These are phyloP conservation scores for Penicillium brasilianum DNA, from an alignment of 2,329 filamentous ascomycete species.

Conservation along the genomic window DNA sequence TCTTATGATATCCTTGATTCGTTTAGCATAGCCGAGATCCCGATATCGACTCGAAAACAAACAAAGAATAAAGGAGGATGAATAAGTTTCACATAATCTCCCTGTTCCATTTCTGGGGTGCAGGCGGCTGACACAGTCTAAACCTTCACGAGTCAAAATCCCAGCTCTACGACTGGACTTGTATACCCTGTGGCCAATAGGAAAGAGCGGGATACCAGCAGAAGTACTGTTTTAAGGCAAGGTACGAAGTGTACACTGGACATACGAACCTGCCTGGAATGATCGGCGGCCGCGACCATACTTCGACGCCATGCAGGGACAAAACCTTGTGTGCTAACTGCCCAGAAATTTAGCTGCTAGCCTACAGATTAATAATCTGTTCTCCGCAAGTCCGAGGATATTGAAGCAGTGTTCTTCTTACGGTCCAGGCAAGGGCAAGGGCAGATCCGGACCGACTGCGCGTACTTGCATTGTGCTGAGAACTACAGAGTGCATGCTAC, in stretches of 20 bases:
- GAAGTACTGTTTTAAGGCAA: not conserved
- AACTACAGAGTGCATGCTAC: not conserved
- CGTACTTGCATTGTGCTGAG: not conserved
- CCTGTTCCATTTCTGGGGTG: conserved; percentile 10
- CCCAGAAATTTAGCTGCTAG: not conserved
- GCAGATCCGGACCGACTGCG: not conserved
- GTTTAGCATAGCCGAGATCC: not conserved
- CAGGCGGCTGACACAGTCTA: conserved; percentile 9
- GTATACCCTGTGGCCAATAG: not conserved
- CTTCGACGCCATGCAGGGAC: not conserved
- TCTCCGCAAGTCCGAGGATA: not conserved
- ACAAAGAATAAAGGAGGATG: not conserved
- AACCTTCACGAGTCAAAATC: conserved; percentile 17
- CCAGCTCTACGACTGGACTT: not conserved
- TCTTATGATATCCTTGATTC: not conserved
- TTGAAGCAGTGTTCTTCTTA: not conserved
- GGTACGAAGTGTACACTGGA: not conserved
- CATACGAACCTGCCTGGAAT: not conserved
- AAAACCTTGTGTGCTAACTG: not conserved
- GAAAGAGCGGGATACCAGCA: not conserved
- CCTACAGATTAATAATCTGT: not conserved
- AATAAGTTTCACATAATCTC: not conserved
- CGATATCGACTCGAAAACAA: not conserved
- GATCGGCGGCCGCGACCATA: not conserved
- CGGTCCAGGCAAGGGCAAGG: not conserved